These are phyloP conservation scores for Mycena belliarum DNA, from an alignment of 768 basidiomycete genomes.

Conservation along the genomic window DNA sequence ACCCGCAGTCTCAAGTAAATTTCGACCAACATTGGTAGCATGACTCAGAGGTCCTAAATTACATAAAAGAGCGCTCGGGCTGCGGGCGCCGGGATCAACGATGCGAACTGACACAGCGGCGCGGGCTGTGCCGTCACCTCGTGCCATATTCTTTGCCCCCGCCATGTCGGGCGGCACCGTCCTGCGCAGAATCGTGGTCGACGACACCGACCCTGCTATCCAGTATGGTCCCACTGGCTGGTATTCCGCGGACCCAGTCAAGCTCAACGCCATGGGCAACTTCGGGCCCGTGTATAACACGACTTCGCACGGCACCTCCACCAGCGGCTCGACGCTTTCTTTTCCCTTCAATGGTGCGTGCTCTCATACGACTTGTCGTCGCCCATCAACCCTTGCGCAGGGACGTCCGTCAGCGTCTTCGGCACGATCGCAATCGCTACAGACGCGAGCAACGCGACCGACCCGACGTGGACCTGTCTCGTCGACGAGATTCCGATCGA, in stretches of 20 bases:
- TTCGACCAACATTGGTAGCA: no score
- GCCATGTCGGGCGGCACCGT: background rate
- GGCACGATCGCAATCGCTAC: conserved; percentile 23
- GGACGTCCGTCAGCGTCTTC: conserved; percentile 27
- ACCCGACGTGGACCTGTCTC: conserved; percentile 36
- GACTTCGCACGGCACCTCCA: conserved; percentile 5
- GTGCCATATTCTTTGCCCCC: background rate
- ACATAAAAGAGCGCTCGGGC: no score
- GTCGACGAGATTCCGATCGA: conserved; percentile 29
- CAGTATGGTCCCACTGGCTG: conserved; percentile 31
- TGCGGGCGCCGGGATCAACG: no score
- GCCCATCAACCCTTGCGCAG: conserved; percentile 20
- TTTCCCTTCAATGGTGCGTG: conserved; percentile 13
- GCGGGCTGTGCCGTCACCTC: no score
- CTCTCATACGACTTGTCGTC: background rate
- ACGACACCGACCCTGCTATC: conserved; percentile 35
- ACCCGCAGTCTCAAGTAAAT: no score
- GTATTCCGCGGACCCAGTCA: conserved; percentile 25
- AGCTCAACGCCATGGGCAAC: conserved; percentile 28
- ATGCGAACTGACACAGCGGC: no score
- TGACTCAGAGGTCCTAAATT: no score
- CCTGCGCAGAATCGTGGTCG: conserved; percentile 32
- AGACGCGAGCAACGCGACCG: conserved; percentile 19
- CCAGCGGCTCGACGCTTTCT: background rate
- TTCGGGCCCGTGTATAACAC: conserved; percentile 33